These are phyloP conservation scores for Fusarium piperis DNA, from an alignment of 2,329 filamentous ascomycete genomes.

Conservation along the genomic window DNA sequence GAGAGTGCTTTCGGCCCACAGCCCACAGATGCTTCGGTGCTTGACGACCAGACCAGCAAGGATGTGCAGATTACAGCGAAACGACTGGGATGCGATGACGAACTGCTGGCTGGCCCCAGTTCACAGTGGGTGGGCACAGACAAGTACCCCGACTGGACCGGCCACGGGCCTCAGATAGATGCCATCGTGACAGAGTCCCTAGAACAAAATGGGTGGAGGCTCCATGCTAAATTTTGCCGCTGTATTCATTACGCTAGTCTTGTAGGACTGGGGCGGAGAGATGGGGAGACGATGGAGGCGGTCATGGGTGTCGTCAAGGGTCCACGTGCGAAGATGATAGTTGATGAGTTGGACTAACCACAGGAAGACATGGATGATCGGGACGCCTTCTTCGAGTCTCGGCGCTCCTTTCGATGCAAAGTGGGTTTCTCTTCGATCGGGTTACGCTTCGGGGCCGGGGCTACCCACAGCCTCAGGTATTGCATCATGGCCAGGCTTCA, in stretches of 20 bases:
- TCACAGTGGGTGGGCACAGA: background rate
- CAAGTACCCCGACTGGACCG: background rate
- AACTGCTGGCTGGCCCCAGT: background rate
- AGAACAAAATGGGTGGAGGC: background rate
- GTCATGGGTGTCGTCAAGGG: too few species aligned
- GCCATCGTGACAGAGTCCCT: background rate
- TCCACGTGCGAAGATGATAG: too few species aligned
- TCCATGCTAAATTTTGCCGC: background rate
- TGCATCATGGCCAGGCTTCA: too few species aligned
- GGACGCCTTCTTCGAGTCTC: too few species aligned
- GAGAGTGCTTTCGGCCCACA: slow-evolving; percentile 5
- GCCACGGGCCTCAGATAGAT: background rate
- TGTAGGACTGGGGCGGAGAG: background rate
- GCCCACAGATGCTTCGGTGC: background rate
- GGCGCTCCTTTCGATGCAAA: too few species aligned
- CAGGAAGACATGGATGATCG: too few species aligned
- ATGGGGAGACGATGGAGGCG: background rate
- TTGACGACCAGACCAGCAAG: background rate
- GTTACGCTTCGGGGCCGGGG: too few species aligned
- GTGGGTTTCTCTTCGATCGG: too few species aligned
- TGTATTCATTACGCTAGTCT: background rate
- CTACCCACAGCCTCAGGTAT: too few species aligned
- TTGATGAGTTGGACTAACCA: too few species aligned
- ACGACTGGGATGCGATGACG: background rate
- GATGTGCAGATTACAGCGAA: background rate